These are phyloP conservation scores for Tulasnella sp. DNA, from an alignment of 768 basidiomycete genomes.

Conservation along the genomic window DNA sequence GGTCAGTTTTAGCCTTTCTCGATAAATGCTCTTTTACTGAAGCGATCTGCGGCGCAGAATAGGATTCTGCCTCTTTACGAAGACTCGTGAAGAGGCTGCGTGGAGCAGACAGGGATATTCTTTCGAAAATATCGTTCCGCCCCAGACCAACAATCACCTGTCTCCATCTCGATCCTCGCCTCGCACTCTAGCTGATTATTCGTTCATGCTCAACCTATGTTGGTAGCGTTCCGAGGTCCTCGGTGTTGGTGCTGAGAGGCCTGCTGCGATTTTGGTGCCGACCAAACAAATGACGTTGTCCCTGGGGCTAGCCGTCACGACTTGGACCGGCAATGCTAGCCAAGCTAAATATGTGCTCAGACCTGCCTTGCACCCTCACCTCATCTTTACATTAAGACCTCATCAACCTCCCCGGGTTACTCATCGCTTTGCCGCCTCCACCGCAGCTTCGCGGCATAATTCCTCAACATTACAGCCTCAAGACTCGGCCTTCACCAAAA, in stretches of 20 bases:
- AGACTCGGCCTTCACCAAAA: background rate
- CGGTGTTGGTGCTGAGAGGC: background rate
- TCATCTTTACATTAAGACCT: background rate
- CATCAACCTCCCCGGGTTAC: background rate
- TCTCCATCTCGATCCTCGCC: no score
- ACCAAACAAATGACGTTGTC: slow-evolving; percentile 13
- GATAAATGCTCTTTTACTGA: no score
- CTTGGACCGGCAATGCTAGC: background rate
- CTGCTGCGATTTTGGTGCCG: background rate
- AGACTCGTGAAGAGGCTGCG: no score
- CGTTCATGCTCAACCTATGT: no score
- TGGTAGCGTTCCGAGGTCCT: background rate
- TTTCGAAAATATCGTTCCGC: no score
- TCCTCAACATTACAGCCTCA: background rate
- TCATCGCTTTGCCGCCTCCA: background rate
- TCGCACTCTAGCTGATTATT: no score
- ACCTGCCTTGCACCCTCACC: background rate
- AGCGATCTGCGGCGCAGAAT: no score
- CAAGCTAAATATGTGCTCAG: slow-evolving; percentile 4
- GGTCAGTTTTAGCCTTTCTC: no score
- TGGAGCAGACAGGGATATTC: no score
- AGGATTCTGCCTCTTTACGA: no score
- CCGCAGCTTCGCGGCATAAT: background rate
- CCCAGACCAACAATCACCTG: no score
- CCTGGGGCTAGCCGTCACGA: background rate